Evolutionary conservation across 139 green algal species (phyloP), one percentile per base, ranked within the genome.

Genomic region (Desmodesmus armatus): DNA sequence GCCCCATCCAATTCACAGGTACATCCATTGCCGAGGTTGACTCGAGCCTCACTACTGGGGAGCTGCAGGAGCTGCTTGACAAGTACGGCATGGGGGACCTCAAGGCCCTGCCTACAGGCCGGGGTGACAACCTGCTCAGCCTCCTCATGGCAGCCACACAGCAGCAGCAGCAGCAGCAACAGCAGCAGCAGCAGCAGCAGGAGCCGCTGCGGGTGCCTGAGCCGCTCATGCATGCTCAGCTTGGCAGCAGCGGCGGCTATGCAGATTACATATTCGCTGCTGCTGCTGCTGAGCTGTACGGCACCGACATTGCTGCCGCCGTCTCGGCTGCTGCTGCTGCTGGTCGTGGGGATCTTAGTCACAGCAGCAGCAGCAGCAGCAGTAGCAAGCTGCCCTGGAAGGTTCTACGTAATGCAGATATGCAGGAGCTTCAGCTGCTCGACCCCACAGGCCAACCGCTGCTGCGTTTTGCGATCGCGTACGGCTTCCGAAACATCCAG

Each of bases 401-500:
- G 65, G 87, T 67, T 23, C 80, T 95, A 43, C 84, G 94, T 3
- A 97, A 97, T 62, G 37, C 90, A 51, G 96, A 99, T 86, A 93
- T 99, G 29, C 88, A 87, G 75, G 84, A 91, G 79, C 66, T 90
- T 9, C 31, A 39, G n/a, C 33, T 84, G 35, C 27, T 81, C 27
- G 60, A 27, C 3, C 51, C 91, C 5, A 78, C 83, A 7, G 91
- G 90, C 2, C 21, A 72, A 35, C 53, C 71, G 21, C 86, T 96
- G 83, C 91, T 99, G 72, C 88, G 91, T 41, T 97, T 98, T 85
- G 96, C 94, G 0, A 71, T 82, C 0, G 96, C 92, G 0, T 98
- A 99, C 80, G 97, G 97, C 35, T 99, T 99, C 88, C 85, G 96
- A 1, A 99, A 99, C 91, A 99, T 99, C 80, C 97, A 99, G 87